phyloP scores from a whole-genome alignment of 371 early-diverging fungal species.

The Mortierella sp. region DNA sequence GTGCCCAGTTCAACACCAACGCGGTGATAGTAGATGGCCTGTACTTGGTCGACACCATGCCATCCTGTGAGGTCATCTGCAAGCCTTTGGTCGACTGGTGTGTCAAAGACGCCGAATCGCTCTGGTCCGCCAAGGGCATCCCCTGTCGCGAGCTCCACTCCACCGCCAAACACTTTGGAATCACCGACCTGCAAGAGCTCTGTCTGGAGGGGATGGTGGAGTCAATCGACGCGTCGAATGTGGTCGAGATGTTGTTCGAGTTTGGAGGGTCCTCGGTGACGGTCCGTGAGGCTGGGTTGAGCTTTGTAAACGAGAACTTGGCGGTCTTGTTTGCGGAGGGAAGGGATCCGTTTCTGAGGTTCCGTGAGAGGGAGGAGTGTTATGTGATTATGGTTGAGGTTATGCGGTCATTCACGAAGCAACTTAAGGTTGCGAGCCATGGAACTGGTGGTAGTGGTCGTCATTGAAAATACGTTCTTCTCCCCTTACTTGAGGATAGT shows the following conservation, averaged over 20 bases:
- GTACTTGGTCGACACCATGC: neutral
- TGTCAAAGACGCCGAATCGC: neutral
- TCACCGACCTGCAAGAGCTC: neutral
- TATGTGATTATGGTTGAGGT: neutral
- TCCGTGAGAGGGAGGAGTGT: neutral
- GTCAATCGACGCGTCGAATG: neutral
- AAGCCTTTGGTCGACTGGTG: neutral
- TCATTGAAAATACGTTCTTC: too few relatives aligned
- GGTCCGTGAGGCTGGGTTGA: neutral
- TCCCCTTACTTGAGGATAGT: neutral
- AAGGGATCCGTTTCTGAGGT: neutral
- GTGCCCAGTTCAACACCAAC: neutral
- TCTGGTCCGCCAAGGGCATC: neutral
- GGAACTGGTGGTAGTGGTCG: neutral
- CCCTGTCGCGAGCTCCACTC: neutral
- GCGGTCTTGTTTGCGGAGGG: neutral
- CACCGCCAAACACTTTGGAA: neutral
- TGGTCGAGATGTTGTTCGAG: conserved; percentile 1
- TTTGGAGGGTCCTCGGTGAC: neutral
- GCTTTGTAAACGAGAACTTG: neutral
- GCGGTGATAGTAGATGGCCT: neutral
- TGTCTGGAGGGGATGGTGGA: neutral
- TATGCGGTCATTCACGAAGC: neutral
- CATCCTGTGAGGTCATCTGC: neutral
- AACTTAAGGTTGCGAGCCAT: neutral